Evolutionary conservation across 495 filamentous ascomycete species (phyloP), one percentile per base, ranked within the genome.

Genomic region (Rostrohypoxylon terebratum): DNA sequence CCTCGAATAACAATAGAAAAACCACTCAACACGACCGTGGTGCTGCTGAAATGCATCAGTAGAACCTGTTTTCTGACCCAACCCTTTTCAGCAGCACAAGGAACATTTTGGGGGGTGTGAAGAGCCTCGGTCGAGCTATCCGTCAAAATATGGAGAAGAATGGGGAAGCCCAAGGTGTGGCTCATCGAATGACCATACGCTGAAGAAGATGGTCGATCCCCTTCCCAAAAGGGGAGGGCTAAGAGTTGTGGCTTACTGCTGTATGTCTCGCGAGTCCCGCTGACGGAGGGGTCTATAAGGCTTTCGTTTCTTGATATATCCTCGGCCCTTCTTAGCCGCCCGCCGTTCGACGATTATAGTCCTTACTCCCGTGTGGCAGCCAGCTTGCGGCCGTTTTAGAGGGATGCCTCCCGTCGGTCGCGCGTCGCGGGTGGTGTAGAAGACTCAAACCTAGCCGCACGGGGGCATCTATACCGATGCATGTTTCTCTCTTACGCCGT

Each of bases 201-300:
- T 69, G 33, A 69, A 66, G 66, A 73, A 69, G 13, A 10, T 36
- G 8, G 71, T 38, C 55, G 71, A 73, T 69, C 71, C 36, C 23
- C 47, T 73, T 62, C 66, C 71, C 50, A 21, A 74, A 66, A 42
- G 6, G 57, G 62, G 18, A 20, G n/a, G 36, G 65, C 60, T 48
- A 62, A 73, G 65, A 16, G 28, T 1, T 69, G 71, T 69, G 62
- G 71, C 71, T 69, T 74, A 73, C 55, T 48, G 65, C 60, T 55
- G 21, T 51, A 67, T 74, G 66, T 74, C 66, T 74, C 66, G 71
- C 66, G 28, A 42, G 16, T 47, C 55, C 71, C 71, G 71, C 66
- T 58, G 48, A 42, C 34, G 64, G 16, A 63, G 59, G 16, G 63
- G 11, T 13, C 4, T 11, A n/a, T 14, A 13, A 13, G 38, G 38